Evolutionary conservation across 495 filamentous ascomycete species (phyloP), one percentile per base, ranked within the genome.

Genomic region (Aspergillus sclerotiicarbonarius): DNA sequence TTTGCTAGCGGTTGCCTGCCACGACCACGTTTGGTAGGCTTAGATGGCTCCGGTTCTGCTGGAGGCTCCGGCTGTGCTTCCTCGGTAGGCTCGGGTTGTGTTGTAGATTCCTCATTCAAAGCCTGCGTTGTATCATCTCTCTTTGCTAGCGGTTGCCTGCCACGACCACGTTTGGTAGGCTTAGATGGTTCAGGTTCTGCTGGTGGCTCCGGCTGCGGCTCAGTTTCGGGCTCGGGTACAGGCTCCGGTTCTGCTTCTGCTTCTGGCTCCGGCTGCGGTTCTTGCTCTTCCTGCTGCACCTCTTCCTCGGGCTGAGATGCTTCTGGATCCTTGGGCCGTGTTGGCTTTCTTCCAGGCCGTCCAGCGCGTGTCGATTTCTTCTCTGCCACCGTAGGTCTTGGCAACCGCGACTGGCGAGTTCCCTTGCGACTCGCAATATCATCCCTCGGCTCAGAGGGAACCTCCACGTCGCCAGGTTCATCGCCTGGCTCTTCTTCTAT

Each of bases 21-120:
- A 15, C 61, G 66, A 30, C 56, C 53, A 29, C 64, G 58, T 43
- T 64, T 67, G 16, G 57, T 43, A 44, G 50, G 37, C 15, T 58
- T 35, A 32, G 62, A 44, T 50, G 30, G 51, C 52, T 57, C 49
- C 20, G 53, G 62, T 45, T 66, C 51, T 13, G 50, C 35, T 53
- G 45, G 54, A 9, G 43, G 49, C 51, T 62, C 50, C 13, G 25
- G 49, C 21, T 57, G 55, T 8, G 53, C 7, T 37, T 32, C 48
- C 68, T 65, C 66, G 51, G 51, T 45, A 8, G 48, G 21, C 48
- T 60, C 54, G 25, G 62, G 68, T 37, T 60, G 50, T 12, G 63
- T 55, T 51, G 62, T 51, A 12, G 54, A 44, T 35, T 47, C 54
- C 29, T 64, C 54, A 8, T 29, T 53, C 44, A 12, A 13, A 8